These are phyloP conservation scores for Trichoderma endophyticum DNA, from an alignment of 2,329 filamentous ascomycete genomes.

Conservation along the genomic window DNA sequence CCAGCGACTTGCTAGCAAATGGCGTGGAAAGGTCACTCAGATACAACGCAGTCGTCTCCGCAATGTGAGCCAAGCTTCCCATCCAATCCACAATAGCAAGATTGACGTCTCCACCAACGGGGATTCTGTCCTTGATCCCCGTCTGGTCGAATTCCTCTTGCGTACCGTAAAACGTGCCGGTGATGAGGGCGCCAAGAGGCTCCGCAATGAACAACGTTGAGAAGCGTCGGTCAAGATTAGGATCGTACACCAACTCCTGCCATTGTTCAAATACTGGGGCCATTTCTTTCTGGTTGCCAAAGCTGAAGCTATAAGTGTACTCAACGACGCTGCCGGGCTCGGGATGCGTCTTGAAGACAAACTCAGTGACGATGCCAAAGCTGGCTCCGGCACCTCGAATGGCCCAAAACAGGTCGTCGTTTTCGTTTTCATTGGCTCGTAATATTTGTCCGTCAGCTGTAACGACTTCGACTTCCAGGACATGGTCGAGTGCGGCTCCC, in stretches of 20 bases:
- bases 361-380: slow-evolving; percentile 57
- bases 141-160: slow-evolving; percentile 52
- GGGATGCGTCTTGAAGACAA: slow-evolving; percentile 53
- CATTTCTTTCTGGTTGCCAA: slow-evolving; percentile 47
- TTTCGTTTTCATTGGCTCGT: slow-evolving; percentile 44
- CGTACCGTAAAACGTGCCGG: slow-evolving; percentile 60
- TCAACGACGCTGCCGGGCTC: slow-evolving; percentile 56
- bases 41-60: slow-evolving; percentile 47
- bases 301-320: slow-evolving; percentile 54
- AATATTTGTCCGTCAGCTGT: slow-evolving; percentile 53
- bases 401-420: slow-evolving; percentile 55
- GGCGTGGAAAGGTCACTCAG: slow-evolving; percentile 45
- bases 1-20: slow-evolving; percentile 58
- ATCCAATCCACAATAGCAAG: slow-evolving; percentile 61
- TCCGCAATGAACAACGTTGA: slow-evolving; percentile 54
- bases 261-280: slow-evolving; percentile 52
- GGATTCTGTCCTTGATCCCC: slow-evolving; percentile 48
- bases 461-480: slow-evolving; percentile 54
- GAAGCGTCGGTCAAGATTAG: slow-evolving; percentile 56
- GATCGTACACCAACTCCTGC: slow-evolving; percentile 55
- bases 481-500: slow-evolving; percentile 54
- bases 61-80: slow-evolving; percentile 52
- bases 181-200: slow-evolving; percentile 53
- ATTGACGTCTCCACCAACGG: slow-evolving; percentile 38
- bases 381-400: slow-evolving; percentile 55